These are phyloP conservation scores for Fusarium sororula DNA, from an alignment of 2,329 filamentous ascomycete genomes.

Conservation along the genomic window DNA sequence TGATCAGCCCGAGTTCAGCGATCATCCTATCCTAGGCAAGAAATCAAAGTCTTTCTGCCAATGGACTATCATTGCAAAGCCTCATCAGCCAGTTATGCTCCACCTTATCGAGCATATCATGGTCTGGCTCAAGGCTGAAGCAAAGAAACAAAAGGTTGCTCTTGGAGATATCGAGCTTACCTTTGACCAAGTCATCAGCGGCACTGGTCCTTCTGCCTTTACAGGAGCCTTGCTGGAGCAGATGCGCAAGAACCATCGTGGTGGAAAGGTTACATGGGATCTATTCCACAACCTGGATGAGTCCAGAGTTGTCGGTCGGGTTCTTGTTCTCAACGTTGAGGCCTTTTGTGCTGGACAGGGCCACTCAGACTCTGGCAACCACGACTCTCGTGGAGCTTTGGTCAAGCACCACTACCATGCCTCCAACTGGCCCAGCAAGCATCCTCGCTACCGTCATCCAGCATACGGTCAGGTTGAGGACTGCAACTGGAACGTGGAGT, in stretches of 20 bases:
- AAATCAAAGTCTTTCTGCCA: constrained; percentile 78
- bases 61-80: constrained; percentile 79
- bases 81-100: constrained; percentile 73
- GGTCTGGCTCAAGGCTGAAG: constrained; percentile 69
- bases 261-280: constrained; percentile 64
- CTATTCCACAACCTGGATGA: constrained; percentile 72
- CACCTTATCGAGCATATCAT: constrained; percentile 74
- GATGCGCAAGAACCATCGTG: constrained; percentile 61
- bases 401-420: constrained; percentile 81
- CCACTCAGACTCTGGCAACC: constrained; percentile 77
- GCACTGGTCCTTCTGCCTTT: constrained; percentile 77
- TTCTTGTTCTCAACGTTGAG: constrained; percentile 75
- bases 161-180: constrained; percentile 71
- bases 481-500: constrained; percentile 75
- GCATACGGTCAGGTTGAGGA: constrained; percentile 75
- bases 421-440: constrained; percentile 73
- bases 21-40: constrained; percentile 71
- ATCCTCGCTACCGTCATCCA: constrained; percentile 73
- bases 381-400: constrained; percentile 70
- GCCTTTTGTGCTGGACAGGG: constrained; percentile 78
- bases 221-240: constrained; percentile 71
- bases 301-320: constrained; percentile 70
- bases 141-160: constrained; percentile 65
- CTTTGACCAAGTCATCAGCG: constrained; percentile 77
- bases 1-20: constrained; percentile 70